These are phyloP conservation scores for Beauveria sp. DNA, from an alignment of 2,329 filamentous ascomycete genomes.

Conservation along the genomic window DNA sequence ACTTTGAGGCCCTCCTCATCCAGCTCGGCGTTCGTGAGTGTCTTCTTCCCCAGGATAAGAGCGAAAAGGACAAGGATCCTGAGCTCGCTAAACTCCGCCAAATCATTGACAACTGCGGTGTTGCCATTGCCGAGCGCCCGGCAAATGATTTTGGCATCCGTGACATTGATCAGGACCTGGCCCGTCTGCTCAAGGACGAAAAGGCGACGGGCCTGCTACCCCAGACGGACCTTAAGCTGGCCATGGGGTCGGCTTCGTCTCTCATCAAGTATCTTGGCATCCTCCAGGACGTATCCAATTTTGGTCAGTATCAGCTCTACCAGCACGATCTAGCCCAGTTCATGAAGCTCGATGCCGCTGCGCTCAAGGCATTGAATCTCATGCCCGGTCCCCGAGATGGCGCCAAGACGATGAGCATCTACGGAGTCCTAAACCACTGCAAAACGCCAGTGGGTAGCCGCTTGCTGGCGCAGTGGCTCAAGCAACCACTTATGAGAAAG, in stretches of 20 bases:
- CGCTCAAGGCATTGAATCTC: constrained; percentile 86
- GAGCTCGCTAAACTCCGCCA: constrained; percentile 80
- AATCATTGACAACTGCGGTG: constrained; percentile 87
- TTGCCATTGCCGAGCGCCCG: constrained; percentile 77
- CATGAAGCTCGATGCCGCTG: constrained; percentile 96
- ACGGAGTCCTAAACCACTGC: constrained; percentile 91
- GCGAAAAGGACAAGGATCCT: constrained; percentile 77
- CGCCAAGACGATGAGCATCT: constrained; percentile 95
- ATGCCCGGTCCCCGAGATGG: constrained; percentile 95
- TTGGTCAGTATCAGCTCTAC: constrained; percentile 93
- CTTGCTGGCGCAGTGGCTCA: constrained; percentile 89
- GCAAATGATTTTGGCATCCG: constrained; percentile 72
- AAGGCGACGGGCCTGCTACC: constrained; percentile 68
- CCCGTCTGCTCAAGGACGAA: constrained; percentile 81
- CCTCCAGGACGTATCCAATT: constrained; percentile 86
- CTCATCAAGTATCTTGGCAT: constrained; percentile 91
- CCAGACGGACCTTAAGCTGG: constrained; percentile 86
- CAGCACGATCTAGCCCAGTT: constrained; percentile 95
- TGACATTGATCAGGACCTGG: constrained; percentile 93
- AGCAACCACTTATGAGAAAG: constrained; percentile 91
- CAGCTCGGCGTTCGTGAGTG: constrained; percentile 95
- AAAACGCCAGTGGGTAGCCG: constrained; percentile 91
- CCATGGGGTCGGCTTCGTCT: constrained; percentile 90
- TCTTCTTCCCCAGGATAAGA: constrained; percentile 69
- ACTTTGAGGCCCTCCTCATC: constrained; percentile 93